Conservation (phyloP, 768 basidiomycete species). For the Calocybe cyanea region DNA sequence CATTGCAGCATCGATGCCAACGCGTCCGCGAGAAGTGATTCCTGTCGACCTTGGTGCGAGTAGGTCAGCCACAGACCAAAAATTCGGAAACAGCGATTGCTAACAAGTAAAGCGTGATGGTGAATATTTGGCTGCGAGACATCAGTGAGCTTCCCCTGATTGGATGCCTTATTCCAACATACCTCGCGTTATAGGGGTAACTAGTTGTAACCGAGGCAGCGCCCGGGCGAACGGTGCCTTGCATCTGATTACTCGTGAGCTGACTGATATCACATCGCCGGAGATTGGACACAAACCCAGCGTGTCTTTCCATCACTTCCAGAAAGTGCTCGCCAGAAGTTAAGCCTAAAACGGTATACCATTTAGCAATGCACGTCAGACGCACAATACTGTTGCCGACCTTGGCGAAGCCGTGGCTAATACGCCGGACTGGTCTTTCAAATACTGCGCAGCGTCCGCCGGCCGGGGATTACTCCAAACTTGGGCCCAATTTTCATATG, state of each 20-base stretch:
- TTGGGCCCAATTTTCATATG: constrained; percentile 63
- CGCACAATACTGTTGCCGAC: constrained; percentile 22
- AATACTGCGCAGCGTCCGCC: constrained; percentile 55
- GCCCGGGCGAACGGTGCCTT: constrained; percentile 63
- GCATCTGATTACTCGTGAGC: constrained; percentile 31
- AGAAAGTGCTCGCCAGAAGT: constrained; percentile 58
- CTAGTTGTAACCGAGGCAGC: constrained; percentile 46
- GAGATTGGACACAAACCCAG: constrained; percentile 31
- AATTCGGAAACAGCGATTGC: constrained; percentile 9
- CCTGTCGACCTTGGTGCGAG: constrained; percentile 43
- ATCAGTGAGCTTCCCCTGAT: background rate
- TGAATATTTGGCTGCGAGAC: constrained; percentile 44
- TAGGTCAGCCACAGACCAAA: background rate
- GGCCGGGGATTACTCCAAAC: constrained; percentile 52
- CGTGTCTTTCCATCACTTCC: constrained; percentile 44
- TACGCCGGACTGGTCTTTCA: constrained; percentile 47
- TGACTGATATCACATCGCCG: background rate
- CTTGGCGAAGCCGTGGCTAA: constrained; percentile 54
- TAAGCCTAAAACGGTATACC: constrained; percentile 33
- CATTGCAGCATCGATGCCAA: constrained; percentile 53
- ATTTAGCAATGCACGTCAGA: background rate
- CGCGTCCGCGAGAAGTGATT: constrained; percentile 57
- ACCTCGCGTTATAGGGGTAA: constrained; percentile 49
- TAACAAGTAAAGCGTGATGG: constrained; percentile 59
- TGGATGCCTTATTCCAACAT: background rate